phyloP scores from a whole-genome alignment of 768 basidiomycete species.

The Mycena vulgaris region DNA sequence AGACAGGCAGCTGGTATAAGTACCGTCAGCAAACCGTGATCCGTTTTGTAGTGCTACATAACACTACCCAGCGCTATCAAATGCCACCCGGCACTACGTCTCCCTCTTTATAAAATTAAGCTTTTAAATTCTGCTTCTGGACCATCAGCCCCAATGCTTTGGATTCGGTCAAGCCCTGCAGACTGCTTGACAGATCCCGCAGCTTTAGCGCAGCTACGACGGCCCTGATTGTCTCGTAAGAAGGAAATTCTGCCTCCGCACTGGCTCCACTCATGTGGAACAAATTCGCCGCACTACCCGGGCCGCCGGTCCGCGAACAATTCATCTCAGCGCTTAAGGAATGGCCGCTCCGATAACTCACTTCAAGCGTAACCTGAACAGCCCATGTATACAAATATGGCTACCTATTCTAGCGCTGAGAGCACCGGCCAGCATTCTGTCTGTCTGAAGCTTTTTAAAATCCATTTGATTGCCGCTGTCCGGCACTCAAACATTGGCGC shows the following conservation, averaged over 20 bases:
- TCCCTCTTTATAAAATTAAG: not conserved
- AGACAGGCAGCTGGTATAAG: too few relatives aligned
- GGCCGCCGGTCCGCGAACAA: not conserved
- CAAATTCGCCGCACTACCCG: not conserved
- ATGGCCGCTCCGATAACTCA: not conserved
- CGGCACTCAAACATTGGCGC: not conserved
- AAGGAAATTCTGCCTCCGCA: not conserved
- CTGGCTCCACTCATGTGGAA: not conserved
- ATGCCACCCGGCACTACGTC: not conserved
- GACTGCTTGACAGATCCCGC: not conserved
- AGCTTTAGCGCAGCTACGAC: not conserved
- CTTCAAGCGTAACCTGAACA: not conserved
- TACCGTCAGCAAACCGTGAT: too few relatives aligned
- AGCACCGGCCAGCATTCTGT: not conserved
- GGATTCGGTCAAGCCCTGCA: not conserved
- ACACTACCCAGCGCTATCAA: too few relatives aligned
- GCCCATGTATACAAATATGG: slow-evolving; percentile 6
- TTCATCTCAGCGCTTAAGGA: slow-evolving; percentile 1
- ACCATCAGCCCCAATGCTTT: not conserved
- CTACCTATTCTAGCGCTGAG: not conserved
- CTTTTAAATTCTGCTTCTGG: not conserved
- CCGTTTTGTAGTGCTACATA: too few relatives aligned
- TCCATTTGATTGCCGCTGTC: not conserved
- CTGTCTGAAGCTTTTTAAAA: not conserved
- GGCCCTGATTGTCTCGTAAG: not conserved